Base-by-base conservation (phyloP, 441 rosid species). In the Erodium trifolium region DNA sequence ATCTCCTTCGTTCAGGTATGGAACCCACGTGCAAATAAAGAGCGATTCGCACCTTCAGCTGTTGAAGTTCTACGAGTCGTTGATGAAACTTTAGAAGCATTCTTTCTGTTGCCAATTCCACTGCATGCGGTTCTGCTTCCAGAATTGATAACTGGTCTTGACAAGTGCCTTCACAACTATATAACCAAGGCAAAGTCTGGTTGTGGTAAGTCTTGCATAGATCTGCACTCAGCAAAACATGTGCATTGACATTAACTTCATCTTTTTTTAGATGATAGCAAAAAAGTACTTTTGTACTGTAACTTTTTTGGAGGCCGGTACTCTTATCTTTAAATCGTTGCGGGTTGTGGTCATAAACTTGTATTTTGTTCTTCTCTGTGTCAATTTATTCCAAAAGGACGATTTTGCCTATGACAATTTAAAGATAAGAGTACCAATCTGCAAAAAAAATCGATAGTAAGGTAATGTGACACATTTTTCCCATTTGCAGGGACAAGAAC, bases 41-140 rank as follows among this genome's bases (percentile, higher is more conserved):
- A 85, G 35, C 78, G 79, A 6, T 71, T 82, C 60, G 93, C 89
- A 73, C 80, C 88, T 43, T 88, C 93, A 63, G 81, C 79, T 0
- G 86, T 86, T 62, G 93, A 88, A 79, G 89, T 86, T 45, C 72
- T 88, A 39, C 79, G 89, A 71, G 81, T 75, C 64, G 79, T 85
- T 55, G 93, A 88, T 72, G 91, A 88, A 77, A 87, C 91, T 16
- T 65, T 83, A 76, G 93, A 88, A 75, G 93, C 89, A 3, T 88
- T 86, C 79, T 85, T 88, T 76, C 78, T 85, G 71, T 72, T 88
- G 74, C 93, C 91, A 8, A 84, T 88, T 70, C 81, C 83, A 17
- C 11, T 78, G 73, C 90, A 86, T 78, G 75, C 82, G 53, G 82
- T 69, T 27, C 75, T 88, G 83, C 91, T 88, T 51, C 88, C 88